Evolutionary conservation across 1,139 yeast species (phyloP).

Genomic region (Hansenula lynferdii): DNA sequence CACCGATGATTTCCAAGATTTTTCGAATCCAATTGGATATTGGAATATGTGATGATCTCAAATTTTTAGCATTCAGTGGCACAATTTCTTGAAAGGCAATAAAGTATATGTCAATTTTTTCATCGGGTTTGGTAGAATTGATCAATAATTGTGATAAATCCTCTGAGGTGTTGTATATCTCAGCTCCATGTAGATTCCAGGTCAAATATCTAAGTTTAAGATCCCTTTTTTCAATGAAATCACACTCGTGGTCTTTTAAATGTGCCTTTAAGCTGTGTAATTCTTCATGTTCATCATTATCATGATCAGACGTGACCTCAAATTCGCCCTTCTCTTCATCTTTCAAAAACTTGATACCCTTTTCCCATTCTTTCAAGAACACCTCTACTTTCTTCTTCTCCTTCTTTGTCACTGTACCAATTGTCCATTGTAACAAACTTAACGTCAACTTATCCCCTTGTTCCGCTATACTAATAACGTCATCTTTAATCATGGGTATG

Average conservation of each 20-base stretch:
- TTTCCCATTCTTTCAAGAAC: slow-evolving; percentile 13
- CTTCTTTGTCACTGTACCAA: slow-evolving; percentile 6
- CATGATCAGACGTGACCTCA: neutral
- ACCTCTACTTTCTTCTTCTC: slow-evolving; percentile 8
- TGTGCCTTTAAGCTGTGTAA: slow-evolving; percentile 10
- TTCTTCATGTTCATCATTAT: slow-evolving; percentile 3
- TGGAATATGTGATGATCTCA: slow-evolving; percentile 37
- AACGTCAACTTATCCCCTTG: slow-evolving; percentile 3
- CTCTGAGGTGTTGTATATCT: slow-evolving; percentile 21
- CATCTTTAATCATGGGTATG: slow-evolving; percentile 12
- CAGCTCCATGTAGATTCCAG: slow-evolving; percentile 45
- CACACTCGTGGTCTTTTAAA: slow-evolving; percentile 8
- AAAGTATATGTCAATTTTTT: slow-evolving; percentile 33
- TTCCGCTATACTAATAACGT: slow-evolving; percentile 3
- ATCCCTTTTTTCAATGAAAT: slow-evolving; percentile 10
- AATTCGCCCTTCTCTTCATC: slow-evolving; percentile 4
- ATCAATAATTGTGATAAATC: slow-evolving; percentile 21
- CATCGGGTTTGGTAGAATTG: slow-evolving; percentile 8
- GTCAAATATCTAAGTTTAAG: slow-evolving; percentile 28
- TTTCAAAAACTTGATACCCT: slow-evolving; percentile 8
- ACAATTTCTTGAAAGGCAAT: slow-evolving; percentile 49
- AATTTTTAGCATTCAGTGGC: slow-evolving; percentile 39
- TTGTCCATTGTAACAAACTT: slow-evolving; percentile 8
- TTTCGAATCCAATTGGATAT: slow-evolving; percentile 33
- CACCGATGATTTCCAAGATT: slow-evolving; percentile 22